Percentiles rank a stretch among this genome's conserved stretches.
These are phyloP conservation scores for Acer yangbiense DNA, from an alignment of 345 rosid species.

Conservation along the genomic window DNA sequence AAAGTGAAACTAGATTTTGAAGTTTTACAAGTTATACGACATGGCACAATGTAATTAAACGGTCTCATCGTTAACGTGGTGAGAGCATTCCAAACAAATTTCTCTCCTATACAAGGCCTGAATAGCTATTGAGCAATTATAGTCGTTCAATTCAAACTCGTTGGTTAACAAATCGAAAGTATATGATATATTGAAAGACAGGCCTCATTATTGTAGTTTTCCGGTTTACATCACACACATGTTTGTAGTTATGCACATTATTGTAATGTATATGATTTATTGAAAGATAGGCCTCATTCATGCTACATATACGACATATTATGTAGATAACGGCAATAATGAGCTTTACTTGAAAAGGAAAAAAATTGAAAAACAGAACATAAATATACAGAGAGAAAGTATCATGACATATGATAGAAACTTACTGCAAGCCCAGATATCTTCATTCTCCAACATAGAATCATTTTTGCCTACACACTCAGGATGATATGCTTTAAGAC, in stretches of 20 bases:
- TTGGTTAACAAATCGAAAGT: not conserved
- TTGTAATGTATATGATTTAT: too few relatives aligned
- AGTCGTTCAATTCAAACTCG: not conserved
- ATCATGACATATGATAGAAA: not conserved
- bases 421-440: constrained; percentile 48
- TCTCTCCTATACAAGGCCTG: not conserved
- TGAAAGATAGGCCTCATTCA: not conserved
- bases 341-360: not conserved
- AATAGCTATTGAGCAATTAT: not conserved
- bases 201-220: too few relatives aligned
- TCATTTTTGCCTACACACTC: constrained; percentile 38
- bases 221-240: too few relatives aligned
- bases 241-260: too few relatives aligned
- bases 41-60: not conserved
- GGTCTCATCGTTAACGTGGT: not conserved
- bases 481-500: constrained; percentile 53
- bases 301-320: not conserved
- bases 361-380: not conserved
- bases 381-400: not conserved
- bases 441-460: constrained; percentile 34
- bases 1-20: not conserved
- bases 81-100: not conserved
- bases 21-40: not conserved
- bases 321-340: not conserved
- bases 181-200: not conserved